Base-by-base conservation (phyloP, 257 asterid species). In the Lithospermum erythrorhizon region DNA sequence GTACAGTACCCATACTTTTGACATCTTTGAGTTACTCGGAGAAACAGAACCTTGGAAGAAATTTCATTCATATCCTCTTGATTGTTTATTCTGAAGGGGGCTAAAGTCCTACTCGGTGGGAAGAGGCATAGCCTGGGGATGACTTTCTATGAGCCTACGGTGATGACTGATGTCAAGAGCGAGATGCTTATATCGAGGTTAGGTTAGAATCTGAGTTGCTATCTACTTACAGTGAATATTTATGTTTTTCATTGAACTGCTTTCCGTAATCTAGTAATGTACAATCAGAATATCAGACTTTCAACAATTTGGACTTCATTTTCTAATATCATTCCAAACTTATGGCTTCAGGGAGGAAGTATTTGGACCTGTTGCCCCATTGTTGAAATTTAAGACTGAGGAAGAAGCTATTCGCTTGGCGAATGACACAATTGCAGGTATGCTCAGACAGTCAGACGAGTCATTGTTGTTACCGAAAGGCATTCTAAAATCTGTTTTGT, bases 321-420 rank as follows among this genome's bases (percentile, higher is more conserved):
- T 29, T 54, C 24, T 66, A 30, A 58, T 52, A 56, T 21, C 64
- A 29, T 57, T 49, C 20, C 65, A 30, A 41, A 53, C 53, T 57
- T 68, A 58, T 48, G 53, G 21, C 62, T 67, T 63, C 71, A 88
- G 91, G 74, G 94, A 89, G 79, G 99, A 93, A 79, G 87, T 84
- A 68, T 89, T 93, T 74, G 99, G 97, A 49, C 99, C 97, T 57
- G 97, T 93, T 65, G 99, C 96, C 5, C 97, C 99, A 19, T 90
- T 93, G 66, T 68, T 84, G 73, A 90, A 85, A 72, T 93, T 93
- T 73, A 93, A 85, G 70, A 89, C 97, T 0, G 95, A 93, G 72
- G 97, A 89, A 64, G 99, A 89, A 73, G 99, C 95, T 64, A 83
- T 93, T 75, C 76, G 32, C 71, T 69, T 80, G 77, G 95, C 98